Evolutionary conservation across 228 moss, liverwort and hornwort genomes (phyloP).

Genomic region (Sphagnum magellanicum): DNA sequence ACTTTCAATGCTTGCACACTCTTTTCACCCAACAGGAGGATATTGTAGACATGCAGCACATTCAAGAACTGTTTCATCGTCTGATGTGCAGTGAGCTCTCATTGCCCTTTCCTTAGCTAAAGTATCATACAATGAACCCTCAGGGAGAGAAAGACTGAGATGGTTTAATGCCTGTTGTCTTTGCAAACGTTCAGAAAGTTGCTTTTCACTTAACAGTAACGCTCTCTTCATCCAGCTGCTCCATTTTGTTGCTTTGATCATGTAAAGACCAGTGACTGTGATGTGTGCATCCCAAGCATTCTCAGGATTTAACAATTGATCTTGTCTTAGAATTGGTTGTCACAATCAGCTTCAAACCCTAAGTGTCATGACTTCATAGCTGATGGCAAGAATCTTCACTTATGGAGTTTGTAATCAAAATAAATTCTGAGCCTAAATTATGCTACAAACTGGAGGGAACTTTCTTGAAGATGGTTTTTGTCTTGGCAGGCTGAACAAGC

Average conservation of each 20-base stretch:
- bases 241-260: too few relatives aligned
- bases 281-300: too few relatives aligned
- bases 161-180: too few relatives aligned
- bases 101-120: not conserved
- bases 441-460: not conserved
- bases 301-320: not conserved
- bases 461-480: constrained; percentile 9
- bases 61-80: not conserved
- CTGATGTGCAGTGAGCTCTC: constrained; percentile 9
- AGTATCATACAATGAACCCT: not conserved
- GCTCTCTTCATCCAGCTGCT: not conserved
- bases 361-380: not conserved
- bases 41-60: not conserved
- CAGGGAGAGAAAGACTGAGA: not conserved
- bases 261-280: too few relatives aligned
- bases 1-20: constrained; percentile 1
- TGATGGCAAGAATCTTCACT: not conserved
- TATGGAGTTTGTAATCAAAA: not conserved
- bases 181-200: not conserved
- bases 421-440: not conserved
- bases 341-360: not conserved
- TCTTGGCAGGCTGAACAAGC: constrained; percentile 22
- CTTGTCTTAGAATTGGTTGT: not conserved
- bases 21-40: not conserved
- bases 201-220: not conserved